Evolutionary conservation across 768 basidiomycete species (phyloP).

Genomic region (Hygrophorus pudorinus): DNA sequence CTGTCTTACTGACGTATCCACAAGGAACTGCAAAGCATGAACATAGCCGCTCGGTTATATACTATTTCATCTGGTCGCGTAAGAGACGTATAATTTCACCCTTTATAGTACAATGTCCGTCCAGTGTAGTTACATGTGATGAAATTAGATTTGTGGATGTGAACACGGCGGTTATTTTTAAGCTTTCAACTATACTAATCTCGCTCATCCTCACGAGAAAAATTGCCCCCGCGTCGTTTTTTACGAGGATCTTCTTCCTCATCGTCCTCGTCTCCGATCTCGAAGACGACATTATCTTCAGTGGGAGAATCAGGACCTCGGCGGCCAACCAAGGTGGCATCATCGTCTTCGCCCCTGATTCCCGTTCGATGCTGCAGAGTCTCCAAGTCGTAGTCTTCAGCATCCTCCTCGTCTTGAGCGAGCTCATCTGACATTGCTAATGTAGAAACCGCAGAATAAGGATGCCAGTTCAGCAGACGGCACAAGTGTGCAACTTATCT

Average conservation of each 20-base stretch:
- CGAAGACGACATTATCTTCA: conserved; percentile 76
- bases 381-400: conserved; percentile 86
- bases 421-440: conserved; percentile 96
- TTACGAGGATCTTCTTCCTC: conserved; percentile 58
- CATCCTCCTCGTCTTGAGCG: conserved; percentile 90
- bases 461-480: conserved; percentile 14
- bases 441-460: conserved; percentile 33
- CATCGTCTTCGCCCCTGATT: conserved; percentile 49
- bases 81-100: conserved; percentile 38
- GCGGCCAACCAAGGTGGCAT: conserved; percentile 62
- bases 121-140: conserved; percentile 9
- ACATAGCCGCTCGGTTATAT: conserved; percentile 82
- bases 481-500: conserved; percentile 44
- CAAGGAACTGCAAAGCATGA: conserved; percentile 92
- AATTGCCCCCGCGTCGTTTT: conserved; percentile 34
- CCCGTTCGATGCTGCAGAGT: conserved; percentile 49
- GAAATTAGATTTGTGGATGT: no score
- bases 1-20: conserved; percentile 3
- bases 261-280: conserved; percentile 80
- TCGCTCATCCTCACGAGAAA: conserved; percentile 50
- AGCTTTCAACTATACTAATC: conserved; percentile 27
- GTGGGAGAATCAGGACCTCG: conserved; percentile 38
- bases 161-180: conserved; percentile 18
- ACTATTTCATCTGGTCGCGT: conserved; percentile 83
- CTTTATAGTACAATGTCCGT: conserved; percentile 10